These are phyloP conservation scores for Guillardia theta DNA, from an alignment of 78 protist genomes.

Conservation along the genomic window DNA sequence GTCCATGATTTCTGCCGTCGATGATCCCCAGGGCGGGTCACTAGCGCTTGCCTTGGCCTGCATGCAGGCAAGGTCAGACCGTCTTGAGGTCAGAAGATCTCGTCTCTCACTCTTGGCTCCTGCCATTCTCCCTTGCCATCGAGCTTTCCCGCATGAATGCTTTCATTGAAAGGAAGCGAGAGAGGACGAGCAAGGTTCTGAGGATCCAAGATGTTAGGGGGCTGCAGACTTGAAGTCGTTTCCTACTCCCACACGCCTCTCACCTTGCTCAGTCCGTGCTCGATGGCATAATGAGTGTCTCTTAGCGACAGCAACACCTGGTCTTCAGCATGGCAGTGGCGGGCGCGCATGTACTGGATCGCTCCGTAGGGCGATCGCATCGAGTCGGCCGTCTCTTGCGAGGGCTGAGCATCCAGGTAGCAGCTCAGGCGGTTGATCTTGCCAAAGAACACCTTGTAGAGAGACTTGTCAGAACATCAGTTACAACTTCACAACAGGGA, in stretches of 20 bases:
- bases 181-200: not conserved
- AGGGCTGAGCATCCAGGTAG: constrained; percentile 9
- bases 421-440: not conserved
- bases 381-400: not conserved
- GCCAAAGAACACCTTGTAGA: no score
- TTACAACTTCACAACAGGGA: no score
- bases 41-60: not conserved
- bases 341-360: not conserved
- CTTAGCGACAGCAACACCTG: not conserved
- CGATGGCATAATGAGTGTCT: not conserved
- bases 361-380: constrained; percentile 28
- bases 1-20: not conserved
- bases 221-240: no score
- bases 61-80: not conserved
- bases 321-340: not conserved
- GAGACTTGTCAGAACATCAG: no score
- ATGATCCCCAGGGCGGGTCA: not conserved
- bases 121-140: not conserved
- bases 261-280: not conserved
- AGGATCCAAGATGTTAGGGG: no score
- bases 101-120: not conserved
- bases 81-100: not conserved
- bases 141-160: not conserved
- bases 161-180: not conserved
- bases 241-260: no score